Conservation (phyloP, 2,329 filamentous ascomycete genomes). For the Corinectria fuckeliana region DNA sequence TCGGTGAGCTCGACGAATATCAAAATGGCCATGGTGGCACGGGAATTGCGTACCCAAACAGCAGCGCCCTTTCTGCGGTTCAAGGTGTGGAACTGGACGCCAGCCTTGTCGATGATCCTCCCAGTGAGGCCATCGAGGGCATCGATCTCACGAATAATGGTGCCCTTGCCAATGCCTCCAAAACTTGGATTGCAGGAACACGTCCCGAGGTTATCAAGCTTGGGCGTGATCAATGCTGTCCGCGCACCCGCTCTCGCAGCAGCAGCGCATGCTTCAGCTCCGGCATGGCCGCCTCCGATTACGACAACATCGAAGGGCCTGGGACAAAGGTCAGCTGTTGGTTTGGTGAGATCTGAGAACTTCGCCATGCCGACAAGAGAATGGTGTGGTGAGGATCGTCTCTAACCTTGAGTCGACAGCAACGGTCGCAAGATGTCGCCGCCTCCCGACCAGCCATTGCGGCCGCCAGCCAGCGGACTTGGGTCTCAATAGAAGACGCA, state of each 20-base stretch:
- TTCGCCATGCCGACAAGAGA: background rate
- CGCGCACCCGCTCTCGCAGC: conserved; percentile 87
- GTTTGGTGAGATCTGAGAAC: conserved; percentile 15
- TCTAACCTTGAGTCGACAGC: conserved; percentile 40
- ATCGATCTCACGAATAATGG: conserved; percentile 93
- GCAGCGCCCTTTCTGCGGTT: conserved; percentile 92
- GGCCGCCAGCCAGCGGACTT: conserved; percentile 28
- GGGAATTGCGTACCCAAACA: conserved; percentile 71
- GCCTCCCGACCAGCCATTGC: conserved; percentile 21
- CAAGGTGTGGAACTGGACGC: conserved; percentile 89
- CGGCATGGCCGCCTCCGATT: conserved; percentile 94
- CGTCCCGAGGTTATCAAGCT: conserved; percentile 85
- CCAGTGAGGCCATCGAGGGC: conserved; percentile 90
- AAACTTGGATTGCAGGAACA: conserved; percentile 98
- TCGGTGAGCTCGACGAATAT: conserved; percentile 1
- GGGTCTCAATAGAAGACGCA: conserved; percentile 38
- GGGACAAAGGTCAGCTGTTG: conserved; percentile 20
- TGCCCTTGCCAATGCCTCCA: conserved; percentile 98
- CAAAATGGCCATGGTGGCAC: background rate
- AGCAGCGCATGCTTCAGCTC: conserved; percentile 90
- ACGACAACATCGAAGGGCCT: conserved; percentile 91
- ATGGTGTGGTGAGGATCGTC: background rate
- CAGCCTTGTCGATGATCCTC: conserved; percentile 89
- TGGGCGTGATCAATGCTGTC: conserved; percentile 89
- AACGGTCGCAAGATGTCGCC: conserved; percentile 42